Evolutionary conservation across 441 rosid genomes (phyloP), one percentile per base, ranked within the genome.

Genomic region (Erodium moschatum): DNA sequence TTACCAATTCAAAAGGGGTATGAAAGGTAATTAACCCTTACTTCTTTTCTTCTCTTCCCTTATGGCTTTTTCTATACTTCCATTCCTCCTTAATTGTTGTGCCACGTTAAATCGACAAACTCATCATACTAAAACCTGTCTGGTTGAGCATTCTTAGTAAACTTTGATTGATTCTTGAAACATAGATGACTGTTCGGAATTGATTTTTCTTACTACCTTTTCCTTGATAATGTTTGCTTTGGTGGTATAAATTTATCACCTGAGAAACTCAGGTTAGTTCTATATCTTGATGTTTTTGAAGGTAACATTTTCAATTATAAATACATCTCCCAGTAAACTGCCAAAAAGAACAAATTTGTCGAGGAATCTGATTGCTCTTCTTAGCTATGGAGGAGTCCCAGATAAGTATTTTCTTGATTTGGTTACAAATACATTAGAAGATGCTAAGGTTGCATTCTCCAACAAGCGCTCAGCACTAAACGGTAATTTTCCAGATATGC

Each of bases 311-410:
- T 9, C 65, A 1, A 60, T 69, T 44, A 46, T 68, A 64, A 64
- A 6, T 44, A 78, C 10, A 58, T 58, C 29, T 58, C 29, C 61
- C 82, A 86, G 93, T 75, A 65, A 71, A 33, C 75, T 64, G 58
- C 89, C 97, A 18, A 81, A 68, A 63, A 68, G 21, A 13, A 50
- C 91, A 0, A 72, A 1, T 70, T 80, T 92, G 11, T 87, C 96
- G 1, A 84, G 70, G 72, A 76, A 65, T 72, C 81, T 90, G 74
- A 77, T 90, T 62, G 81, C 85, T 3, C 87, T 92, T 63, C 86
- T 92, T 70, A 82, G 82, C 75, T 81, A 80, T 80, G 97, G 97
- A 31, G 91, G 92, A 65, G 81, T 92, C 68, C 90, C 97, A 1
- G 16, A 85, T 16, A 81, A 69, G 0, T 81, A 80, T 69, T 85